Evolutionary conservation across 2,329 filamentous ascomycete genomes (phyloP).

Genomic region (Fusarium siculi): DNA sequence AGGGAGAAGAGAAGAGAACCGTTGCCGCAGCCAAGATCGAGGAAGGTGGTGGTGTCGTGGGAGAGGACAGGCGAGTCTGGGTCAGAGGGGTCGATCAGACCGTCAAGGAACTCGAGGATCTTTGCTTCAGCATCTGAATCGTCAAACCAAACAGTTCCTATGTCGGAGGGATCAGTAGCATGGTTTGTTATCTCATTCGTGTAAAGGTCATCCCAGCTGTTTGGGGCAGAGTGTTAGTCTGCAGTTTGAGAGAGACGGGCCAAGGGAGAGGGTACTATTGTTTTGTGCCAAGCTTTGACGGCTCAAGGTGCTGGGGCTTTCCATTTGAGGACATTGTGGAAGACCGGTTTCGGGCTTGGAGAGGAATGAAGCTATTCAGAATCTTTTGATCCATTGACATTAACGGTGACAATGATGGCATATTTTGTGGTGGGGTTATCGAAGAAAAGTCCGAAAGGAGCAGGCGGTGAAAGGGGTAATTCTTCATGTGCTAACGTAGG

Average conservation of each 20-base stretch:
- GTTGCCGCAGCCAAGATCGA: slow-evolving; percentile 95
- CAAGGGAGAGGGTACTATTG: slow-evolving; percentile 74
- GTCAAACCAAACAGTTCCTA: slow-evolving; percentile 95
- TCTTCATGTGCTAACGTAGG: not conserved
- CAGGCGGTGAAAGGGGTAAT: slow-evolving; percentile 42
- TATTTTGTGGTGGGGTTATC: slow-evolving; percentile 39
- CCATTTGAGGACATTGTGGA: slow-evolving; percentile 34
- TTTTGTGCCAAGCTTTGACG: slow-evolving; percentile 85
- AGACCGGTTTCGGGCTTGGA: not conserved
- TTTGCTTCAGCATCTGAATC: slow-evolving; percentile 89
- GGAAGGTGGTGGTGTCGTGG: slow-evolving; percentile 64
- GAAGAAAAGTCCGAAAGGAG: slow-evolving; percentile 22
- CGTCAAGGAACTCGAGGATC: slow-evolving; percentile 74
- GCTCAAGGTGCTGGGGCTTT: slow-evolving; percentile 75
- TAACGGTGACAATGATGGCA: not conserved
- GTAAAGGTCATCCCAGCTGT: slow-evolving; percentile 82
- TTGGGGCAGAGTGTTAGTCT: slow-evolving; percentile 15
- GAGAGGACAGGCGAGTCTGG: slow-evolving; percentile 35
- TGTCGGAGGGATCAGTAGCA: slow-evolving; percentile 76
- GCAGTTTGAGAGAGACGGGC: not conserved
- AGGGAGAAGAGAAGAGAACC: slow-evolving; percentile 90
- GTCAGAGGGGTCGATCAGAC: slow-evolving; percentile 43
- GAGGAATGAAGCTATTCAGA: slow-evolving; percentile 19
- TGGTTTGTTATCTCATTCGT: slow-evolving; percentile 77
- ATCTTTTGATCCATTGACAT: not conserved